Evolutionary conservation across 768 basidiomycete species (phyloP).

Genomic region (Trametes sanguinea): DNA sequence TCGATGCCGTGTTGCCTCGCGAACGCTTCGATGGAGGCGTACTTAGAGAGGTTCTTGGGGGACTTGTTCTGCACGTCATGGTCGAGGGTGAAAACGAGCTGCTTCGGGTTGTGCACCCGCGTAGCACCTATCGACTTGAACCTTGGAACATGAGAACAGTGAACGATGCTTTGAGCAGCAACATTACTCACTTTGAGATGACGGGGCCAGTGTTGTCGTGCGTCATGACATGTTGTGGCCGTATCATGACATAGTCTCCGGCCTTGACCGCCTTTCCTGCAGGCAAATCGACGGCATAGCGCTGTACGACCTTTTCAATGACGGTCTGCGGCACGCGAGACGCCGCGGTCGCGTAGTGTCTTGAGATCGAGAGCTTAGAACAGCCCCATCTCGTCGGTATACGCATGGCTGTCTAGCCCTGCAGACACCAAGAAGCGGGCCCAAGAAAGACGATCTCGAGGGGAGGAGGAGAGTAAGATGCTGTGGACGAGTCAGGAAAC

Average conservation of each 20-base stretch:
- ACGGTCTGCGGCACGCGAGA: conserved; percentile 71
- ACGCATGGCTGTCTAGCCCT: conserved; percentile 5
- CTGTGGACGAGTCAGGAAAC: no score
- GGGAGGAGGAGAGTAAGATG: no score
- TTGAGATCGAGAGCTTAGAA: neutral
- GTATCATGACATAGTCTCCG: conserved; percentile 99
- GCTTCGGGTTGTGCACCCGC: conserved; percentile 73
- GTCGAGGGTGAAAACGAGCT: conserved; percentile 95
- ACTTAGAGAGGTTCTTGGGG: conserved; percentile 87
- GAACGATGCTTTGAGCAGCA: neutral
- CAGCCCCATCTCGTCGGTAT: conserved; percentile 1
- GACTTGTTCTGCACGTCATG: conserved; percentile 98
- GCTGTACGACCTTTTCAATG: conserved; percentile 98
- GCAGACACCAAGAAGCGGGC: neutral
- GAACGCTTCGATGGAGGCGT: conserved; percentile 88
- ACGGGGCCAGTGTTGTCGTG: conserved; percentile 99
- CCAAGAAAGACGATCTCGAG: no score
- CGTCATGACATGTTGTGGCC: conserved; percentile 97
- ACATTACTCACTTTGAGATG: conserved; percentile 80
- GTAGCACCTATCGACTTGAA: conserved; percentile 95
- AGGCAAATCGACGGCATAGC: conserved; percentile 90
- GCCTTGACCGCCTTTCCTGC: conserved; percentile 79
- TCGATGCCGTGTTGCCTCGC: conserved; percentile 84
- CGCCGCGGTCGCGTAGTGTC: conserved; percentile 37
- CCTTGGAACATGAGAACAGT: conserved; percentile 41